These are phyloP conservation scores for Microthlaspi erraticum DNA, from an alignment of 345 rosid species.

Conservation along the genomic window DNA sequence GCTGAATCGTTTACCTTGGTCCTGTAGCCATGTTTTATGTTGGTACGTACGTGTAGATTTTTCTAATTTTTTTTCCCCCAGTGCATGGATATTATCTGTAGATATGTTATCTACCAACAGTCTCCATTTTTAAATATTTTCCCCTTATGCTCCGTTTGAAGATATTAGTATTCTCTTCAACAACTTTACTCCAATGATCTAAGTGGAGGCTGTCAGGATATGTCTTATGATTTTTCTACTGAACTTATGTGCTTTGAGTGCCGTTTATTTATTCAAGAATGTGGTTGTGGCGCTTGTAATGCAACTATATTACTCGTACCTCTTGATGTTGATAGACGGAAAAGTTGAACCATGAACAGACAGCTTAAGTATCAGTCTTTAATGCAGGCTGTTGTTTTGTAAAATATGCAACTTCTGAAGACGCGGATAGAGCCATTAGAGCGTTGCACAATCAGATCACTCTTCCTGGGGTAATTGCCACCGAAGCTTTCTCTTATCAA, in stretches of 20 bases:
- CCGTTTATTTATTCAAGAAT: conserved; percentile 19
- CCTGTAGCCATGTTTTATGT: background rate
- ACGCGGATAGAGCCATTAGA: conserved; percentile 96
- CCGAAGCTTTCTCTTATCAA: conserved; percentile 20
- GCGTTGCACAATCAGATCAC: conserved; percentile 92
- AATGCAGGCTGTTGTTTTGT: conserved; percentile 98
- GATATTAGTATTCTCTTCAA: conserved; percentile 28
- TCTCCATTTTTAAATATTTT: background rate
- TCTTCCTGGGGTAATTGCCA: conserved; percentile 84
- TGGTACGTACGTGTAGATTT: background rate
- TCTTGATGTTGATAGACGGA: conserved; percentile 32
- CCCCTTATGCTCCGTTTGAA: conserved; percentile 10
- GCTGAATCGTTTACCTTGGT: conserved; percentile 21
- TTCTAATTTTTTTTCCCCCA: conserved; percentile 3
- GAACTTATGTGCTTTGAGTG: conserved; percentile 20
- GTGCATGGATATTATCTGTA: conserved; percentile 10
- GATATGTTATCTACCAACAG: conserved; percentile 11
- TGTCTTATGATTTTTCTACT: conserved; percentile 13
- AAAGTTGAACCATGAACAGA: conserved; percentile 43
- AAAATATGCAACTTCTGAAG: conserved; percentile 89
- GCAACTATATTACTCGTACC: conserved; percentile 25
- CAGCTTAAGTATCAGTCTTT: conserved; percentile 51
- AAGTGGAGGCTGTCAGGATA: conserved; percentile 34
- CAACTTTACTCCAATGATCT: conserved; percentile 29
- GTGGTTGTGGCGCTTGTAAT: conserved; percentile 27